Conservation (phyloP, 2,329 filamentous ascomycete genomes). For the Metarhizium humberi region DNA sequence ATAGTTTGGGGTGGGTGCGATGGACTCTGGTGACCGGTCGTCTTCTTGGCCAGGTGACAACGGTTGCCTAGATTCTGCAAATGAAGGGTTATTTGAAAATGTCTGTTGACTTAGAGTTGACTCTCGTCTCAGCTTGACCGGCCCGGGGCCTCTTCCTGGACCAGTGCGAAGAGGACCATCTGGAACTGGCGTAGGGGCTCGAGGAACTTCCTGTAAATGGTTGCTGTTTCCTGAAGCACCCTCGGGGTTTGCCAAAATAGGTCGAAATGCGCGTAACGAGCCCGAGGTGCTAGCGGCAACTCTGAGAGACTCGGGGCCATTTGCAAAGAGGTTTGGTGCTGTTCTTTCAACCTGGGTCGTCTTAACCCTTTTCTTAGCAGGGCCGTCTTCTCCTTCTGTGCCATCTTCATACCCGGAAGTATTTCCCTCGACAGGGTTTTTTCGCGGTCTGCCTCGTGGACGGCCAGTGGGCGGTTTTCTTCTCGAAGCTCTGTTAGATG, state of each 20-base stretch:
- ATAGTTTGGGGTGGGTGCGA: slow-evolving; percentile 40
- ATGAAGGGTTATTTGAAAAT: slow-evolving; percentile 37
- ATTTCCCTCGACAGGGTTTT: slow-evolving; percentile 50
- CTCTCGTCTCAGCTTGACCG: slow-evolving; percentile 43
- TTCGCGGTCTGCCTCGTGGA: slow-evolving; percentile 46
- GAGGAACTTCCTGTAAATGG: slow-evolving; percentile 62
- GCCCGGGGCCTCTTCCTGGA: slow-evolving; percentile 21
- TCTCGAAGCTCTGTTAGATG: slow-evolving; percentile 35
- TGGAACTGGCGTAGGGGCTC: slow-evolving; percentile 70
- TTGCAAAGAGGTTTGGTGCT: slow-evolving; percentile 63
- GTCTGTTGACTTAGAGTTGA: slow-evolving; percentile 48
- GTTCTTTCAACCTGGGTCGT: slow-evolving; percentile 58
- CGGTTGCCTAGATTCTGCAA: slow-evolving; percentile 27
- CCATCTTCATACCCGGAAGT: slow-evolving; percentile 66
- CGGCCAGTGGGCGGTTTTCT: slow-evolving; percentile 41
- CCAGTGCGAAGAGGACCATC: slow-evolving; percentile 23
- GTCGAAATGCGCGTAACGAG: slow-evolving; percentile 76
- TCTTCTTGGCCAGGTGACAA: slow-evolving; percentile 38
- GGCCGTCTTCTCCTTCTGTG: slow-evolving; percentile 49
- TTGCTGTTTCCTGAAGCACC: slow-evolving; percentile 24
- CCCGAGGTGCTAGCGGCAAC: slow-evolving; percentile 88
- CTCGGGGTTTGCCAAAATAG: slow-evolving; percentile 47
- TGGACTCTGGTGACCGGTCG: slow-evolving; percentile 45
- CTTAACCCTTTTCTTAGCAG: slow-evolving; percentile 64
- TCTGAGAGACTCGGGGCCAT: slow-evolving; percentile 68